Evolutionary conservation across 1,139 yeast species (phyloP).

Genomic region (Geotrichum histeridarum): DNA sequence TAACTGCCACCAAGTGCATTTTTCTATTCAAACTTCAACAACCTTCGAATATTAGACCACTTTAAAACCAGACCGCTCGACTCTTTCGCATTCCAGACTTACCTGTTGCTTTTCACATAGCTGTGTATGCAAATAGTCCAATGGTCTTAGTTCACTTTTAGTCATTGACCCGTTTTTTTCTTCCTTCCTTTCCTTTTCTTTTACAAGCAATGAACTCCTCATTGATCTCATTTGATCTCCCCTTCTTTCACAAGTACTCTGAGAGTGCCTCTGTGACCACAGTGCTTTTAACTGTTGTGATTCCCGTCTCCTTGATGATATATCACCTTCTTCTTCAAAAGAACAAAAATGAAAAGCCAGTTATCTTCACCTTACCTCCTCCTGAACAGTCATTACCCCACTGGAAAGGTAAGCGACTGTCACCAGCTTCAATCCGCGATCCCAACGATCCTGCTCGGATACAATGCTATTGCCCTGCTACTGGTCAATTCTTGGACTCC

Average conservation of each 20-base stretch:
- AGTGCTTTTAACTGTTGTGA: constrained; percentile 13
- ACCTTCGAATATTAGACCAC: neutral
- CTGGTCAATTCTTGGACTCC: constrained; percentile 80
- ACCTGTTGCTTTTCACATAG: neutral
- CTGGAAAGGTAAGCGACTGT: constrained; percentile 83
- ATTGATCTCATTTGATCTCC: neutral
- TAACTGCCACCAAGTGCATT: neutral
- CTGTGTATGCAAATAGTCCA: neutral
- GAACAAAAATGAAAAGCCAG: constrained; percentile 17
- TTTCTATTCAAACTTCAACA: neutral
- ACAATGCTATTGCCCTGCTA: constrained; percentile 91
- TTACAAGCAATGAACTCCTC: neutral
- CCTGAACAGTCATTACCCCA: constrained; percentile 86
- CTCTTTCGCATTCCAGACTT: neutral
- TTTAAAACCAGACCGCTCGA: neutral
- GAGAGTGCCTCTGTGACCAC: constrained; percentile 15
- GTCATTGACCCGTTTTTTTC: neutral
- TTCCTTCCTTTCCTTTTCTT: neutral
- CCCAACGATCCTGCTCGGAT: constrained; percentile 60
- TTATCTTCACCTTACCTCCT: constrained; percentile 43
- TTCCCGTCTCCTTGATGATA: constrained; percentile 12
- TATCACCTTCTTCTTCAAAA: constrained; percentile 17
- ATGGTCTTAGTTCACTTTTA: constrained; percentile 1
- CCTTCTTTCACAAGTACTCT: neutral
- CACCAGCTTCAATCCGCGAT: constrained; percentile 51